Evolutionary conservation across 148 eudicot genomes (phyloP), one percentile per base, ranked within the genome.

Genomic region (Chenopodium suecicum): DNA sequence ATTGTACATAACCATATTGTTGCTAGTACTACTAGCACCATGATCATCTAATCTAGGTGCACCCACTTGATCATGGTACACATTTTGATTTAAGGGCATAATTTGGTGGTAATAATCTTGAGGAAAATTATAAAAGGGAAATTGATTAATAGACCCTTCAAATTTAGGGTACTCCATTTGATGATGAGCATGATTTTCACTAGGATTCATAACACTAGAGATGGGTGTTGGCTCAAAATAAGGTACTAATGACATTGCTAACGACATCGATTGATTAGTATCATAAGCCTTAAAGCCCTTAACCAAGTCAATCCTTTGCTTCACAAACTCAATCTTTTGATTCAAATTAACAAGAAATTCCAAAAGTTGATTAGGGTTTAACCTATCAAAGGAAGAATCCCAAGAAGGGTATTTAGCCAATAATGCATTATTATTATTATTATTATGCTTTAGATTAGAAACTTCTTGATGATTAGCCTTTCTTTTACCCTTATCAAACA

Each of bases 401-500:
- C 37, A 69, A 76, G 20, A 74, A 3, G 86, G 78, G 41, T 70
- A 84, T 67, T 80, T 84, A 47, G 32, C 67, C 69, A 65, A 46
- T n/a, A 37, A 37, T 37, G 44, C 44, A 37, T 37, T 5, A 37
- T 5, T 37, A 5, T 37, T 37, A 37, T 76, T 80, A 4, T 71
- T 80, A 3, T 71, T 84, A 2, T 71, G 77, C 80, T 68, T 76
- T 47, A 70, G 13, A n/a, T 70, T 84, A 31, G 9, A 20, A 54
- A 84, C 70, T 14, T 84, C 83, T 70, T 80, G 77, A 6, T 80
- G 77, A 6, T 77, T 75, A 1, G 83, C 83, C 79, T 22, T 86
- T 54, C 67, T 71, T n/a, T 80, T 80, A 81, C 83, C 71, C 12
- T 72, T 85, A 75, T 56, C 83, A 73, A 83, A 83, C 78, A 83